Conservation (phyloP, 257 asterid species). For the Nicotiana undulata region DNA sequence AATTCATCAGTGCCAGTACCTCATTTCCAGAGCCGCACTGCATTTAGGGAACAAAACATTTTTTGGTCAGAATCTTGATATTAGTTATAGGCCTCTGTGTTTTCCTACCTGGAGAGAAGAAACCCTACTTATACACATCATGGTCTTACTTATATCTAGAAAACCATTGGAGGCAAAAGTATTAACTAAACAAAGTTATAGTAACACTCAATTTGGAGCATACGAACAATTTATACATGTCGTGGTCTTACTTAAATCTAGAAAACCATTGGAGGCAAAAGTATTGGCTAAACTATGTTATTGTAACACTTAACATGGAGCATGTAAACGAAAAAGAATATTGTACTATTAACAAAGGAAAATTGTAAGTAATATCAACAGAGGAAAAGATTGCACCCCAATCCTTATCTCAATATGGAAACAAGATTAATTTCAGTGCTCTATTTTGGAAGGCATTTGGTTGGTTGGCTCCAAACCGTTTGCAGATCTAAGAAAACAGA, state of each 20-base stretch:
- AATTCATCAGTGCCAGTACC: slow-evolving; percentile 22
- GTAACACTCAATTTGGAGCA: not conserved
- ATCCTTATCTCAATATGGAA: not conserved
- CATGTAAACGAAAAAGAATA: not conserved
- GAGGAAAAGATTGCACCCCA: not conserved
- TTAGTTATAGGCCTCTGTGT: not conserved
- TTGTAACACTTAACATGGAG: not conserved
- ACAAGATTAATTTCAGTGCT: not conserved
- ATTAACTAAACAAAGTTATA: not conserved
- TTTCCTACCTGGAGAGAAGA: not conserved
- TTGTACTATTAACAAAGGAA: not conserved
- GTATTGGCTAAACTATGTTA: not conserved
- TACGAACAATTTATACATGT: not conserved
- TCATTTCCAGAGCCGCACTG: slow-evolving; percentile 32
- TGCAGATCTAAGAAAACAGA: not conserved
- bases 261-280: not conserved
- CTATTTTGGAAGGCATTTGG: not conserved
- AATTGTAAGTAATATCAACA: no score
- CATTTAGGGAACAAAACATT: slow-evolving; percentile 17
- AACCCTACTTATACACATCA: not conserved
- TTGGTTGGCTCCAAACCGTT: not conserved
- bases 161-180: not conserved
- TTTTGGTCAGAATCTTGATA: not conserved
- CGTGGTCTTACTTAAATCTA: not conserved
- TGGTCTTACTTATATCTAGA: not conserved